Conservation (phyloP, 148 eudicot genomes). For the Silene latifolia region DNA sequence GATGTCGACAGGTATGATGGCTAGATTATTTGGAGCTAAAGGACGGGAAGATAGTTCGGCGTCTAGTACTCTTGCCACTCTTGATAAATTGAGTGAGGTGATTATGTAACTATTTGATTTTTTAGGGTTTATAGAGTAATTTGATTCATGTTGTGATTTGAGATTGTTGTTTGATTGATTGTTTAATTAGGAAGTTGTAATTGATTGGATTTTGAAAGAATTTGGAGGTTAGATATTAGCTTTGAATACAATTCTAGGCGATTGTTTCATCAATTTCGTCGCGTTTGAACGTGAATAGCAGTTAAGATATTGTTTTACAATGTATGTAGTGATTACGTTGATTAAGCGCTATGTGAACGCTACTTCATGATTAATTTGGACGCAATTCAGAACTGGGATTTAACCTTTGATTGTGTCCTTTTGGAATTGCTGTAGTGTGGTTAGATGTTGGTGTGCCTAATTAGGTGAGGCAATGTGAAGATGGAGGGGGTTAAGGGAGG, state of each 20-base stretch:
- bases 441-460: background rate
- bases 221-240: background rate
- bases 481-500: background rate
- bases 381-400: background rate
- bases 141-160: background rate
- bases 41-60: constrained; percentile 14
- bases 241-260: background rate
- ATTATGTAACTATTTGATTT: background rate
- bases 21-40: constrained; percentile 28
- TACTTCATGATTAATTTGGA: background rate
- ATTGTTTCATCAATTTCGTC: background rate
- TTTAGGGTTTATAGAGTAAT: background rate
- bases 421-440: background rate
- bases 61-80: constrained; percentile 23
- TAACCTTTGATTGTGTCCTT: background rate
- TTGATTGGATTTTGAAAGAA: background rate
- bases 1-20: constrained; percentile 22
- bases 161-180: background rate
- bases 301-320: too few relatives aligned
- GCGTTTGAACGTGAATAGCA: background rate
- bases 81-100: constrained; percentile 33
- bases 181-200: background rate
- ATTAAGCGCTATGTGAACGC: background rate
- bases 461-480: background rate
- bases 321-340: background rate